Conservation (phyloP, 768 basidiomycete genomes). For the Suillus occidentalis region DNA sequence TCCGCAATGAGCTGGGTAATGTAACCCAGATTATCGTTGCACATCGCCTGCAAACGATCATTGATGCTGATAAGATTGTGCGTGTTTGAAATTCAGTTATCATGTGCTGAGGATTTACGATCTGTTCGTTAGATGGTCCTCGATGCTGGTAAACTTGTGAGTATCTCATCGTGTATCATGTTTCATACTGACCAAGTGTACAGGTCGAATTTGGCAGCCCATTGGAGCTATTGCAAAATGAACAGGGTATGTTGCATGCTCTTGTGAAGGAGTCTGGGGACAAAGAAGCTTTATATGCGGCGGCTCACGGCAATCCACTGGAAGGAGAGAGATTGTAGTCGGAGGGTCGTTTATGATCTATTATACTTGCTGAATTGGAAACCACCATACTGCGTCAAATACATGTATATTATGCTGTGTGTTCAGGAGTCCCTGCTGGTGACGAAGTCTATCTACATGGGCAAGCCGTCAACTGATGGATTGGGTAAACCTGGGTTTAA, state of each 20-base stretch:
- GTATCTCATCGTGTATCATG: slow-evolving; percentile 12
- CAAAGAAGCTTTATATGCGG: slow-evolving; percentile 45
- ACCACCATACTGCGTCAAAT: not conserved
- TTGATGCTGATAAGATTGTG: slow-evolving; percentile 62
- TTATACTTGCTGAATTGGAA: not conserved
- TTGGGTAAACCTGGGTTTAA: too few relatives aligned
- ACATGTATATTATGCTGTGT: too few relatives aligned
- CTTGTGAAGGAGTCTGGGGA: slow-evolving; percentile 62
- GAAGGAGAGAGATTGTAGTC: not conserved
- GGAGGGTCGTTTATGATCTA: not conserved
- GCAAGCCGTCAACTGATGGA: too few relatives aligned
- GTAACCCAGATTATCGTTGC: slow-evolving; percentile 60
- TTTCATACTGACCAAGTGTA: slow-evolving; percentile 1
- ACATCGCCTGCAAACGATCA: slow-evolving; percentile 57
- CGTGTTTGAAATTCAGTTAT: slow-evolving; percentile 11
- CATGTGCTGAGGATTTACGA: not conserved
- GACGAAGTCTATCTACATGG: too few relatives aligned
- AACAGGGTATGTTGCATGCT: slow-evolving; percentile 49
- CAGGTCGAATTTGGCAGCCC: slow-evolving; percentile 56
- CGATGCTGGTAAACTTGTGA: slow-evolving; percentile 41
- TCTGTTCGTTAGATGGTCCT: slow-evolving; percentile 39
- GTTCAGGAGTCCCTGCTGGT: too few relatives aligned
- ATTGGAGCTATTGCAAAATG: slow-evolving; percentile 46
- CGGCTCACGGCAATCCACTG: slow-evolving; percentile 20
- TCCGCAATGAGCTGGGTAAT: slow-evolving; percentile 45